Conservation (phyloP, 2,329 filamentous ascomycete genomes). For the Didymella segeticola region DNA sequence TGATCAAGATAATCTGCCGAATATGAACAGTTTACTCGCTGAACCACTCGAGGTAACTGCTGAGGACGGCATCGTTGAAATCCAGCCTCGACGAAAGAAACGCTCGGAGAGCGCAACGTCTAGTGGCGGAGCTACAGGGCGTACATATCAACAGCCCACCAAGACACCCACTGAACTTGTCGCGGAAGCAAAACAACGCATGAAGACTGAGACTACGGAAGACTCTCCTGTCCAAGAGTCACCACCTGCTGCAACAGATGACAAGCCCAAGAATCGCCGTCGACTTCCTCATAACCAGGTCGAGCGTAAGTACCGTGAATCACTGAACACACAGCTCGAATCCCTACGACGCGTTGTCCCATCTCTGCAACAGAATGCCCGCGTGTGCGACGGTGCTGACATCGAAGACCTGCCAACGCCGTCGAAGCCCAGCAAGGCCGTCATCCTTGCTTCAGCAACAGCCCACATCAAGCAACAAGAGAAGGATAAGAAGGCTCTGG, state of each 20-base stretch:
- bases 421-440: conserved; percentile 54
- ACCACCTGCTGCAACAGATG: conserved; percentile 27
- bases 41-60: conserved; percentile 42
- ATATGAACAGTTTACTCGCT: conserved; percentile 36
- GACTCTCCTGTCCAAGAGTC: conserved; percentile 37
- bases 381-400: conserved; percentile 48
- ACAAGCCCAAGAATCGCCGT: conserved; percentile 44
- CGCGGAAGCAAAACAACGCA: conserved; percentile 24
- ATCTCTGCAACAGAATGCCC: conserved; percentile 47
- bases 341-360: conserved; percentile 50
- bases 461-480: conserved; percentile 56
- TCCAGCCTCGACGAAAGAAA: conserved; percentile 45
- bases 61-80: conserved; percentile 48
- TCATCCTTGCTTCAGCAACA: conserved; percentile 55
- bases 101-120: conserved; percentile 46
- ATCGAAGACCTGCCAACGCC: conserved; percentile 53
- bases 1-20: conserved; percentile 40
- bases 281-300: conserved; percentile 55
- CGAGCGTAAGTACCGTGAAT: conserved; percentile 56
- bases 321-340: conserved; percentile 55
- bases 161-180: conserved; percentile 26
- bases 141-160: conserved; percentile 30
- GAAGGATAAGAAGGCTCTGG: conserved; percentile 49
- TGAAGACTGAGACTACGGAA: conserved; percentile 44
- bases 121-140: conserved; percentile 38